Base-by-base conservation (phyloP, 2,329 filamentous ascomycete species). In the Diaporthe vexans region DNA sequence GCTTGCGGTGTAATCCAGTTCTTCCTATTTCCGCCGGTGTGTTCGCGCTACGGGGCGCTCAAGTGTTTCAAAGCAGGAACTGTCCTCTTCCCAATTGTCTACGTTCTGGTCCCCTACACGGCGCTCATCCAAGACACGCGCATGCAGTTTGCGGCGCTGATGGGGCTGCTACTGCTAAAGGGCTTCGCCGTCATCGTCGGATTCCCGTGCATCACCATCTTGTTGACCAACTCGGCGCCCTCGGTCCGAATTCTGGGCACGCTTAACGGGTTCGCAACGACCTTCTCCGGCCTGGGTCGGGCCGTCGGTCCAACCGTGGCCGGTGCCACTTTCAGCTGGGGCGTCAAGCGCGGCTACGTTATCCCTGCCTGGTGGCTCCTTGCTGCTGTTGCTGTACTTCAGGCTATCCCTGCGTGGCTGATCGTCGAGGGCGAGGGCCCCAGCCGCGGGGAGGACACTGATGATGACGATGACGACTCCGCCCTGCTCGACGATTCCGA, bases 231-330 rank as follows among this genome's bases (percentile, higher is more conserved):
- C 83, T 94, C 93, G 13, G 95, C 95, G 6, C 84, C 88, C 0
- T 95, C 93, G 72, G 85, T 98, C 21, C 86, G 89, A 57, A 90
- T 97, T 13, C 88, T 98, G 7, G 95, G 95, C 1, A 98, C 95
- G 0, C 85, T 98, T 72, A 98, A 98, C 80, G 97, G 96, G 3
- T 91, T 98, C 76, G 95, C 95, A 0, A 98, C 95, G 0, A 94
- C 93, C 73, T 91, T 95, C 46, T 93, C 92, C 77, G 95, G 94
- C 0, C 83, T 98, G 7, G 96, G 95, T 1, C 87, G 95, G 65
- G 95, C 95, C 0, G 79, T 89, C 0, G 97, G 97, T 0, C 96
- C 97, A 0, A 94, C 94, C 0, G 82, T 93, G 46, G 89, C 91
- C 0, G 96, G 96, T 0, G 84, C 87, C 1, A 86, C 92, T 0